phyloP scores from a whole-genome alignment of 768 basidiomycete species.

The Rhodocollybia butyracea region DNA sequence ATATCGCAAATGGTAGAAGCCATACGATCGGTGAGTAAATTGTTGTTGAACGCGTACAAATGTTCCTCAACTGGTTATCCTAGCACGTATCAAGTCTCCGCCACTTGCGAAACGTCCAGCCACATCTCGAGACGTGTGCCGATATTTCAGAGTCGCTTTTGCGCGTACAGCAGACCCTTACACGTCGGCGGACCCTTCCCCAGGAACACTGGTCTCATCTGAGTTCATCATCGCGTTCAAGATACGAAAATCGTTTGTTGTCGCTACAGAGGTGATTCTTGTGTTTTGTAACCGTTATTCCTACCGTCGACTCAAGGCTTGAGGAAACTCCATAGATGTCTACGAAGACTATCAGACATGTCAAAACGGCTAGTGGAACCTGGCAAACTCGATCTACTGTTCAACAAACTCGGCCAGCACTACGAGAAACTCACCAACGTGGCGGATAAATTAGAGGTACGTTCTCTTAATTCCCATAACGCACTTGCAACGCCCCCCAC shows the following conservation, averaged over 20 bases:
- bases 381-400: not conserved
- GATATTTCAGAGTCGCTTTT: not conserved
- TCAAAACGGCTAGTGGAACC: not conserved
- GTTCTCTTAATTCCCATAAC: not conserved
- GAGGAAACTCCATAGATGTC: not conserved
- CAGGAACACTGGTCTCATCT: not conserved
- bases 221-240: not conserved
- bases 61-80: not conserved
- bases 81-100: not conserved
- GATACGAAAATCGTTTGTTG: not conserved
- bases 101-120: not conserved
- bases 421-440: slow-evolving; percentile 1
- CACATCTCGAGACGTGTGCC: not conserved
- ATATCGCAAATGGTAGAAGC: not conserved
- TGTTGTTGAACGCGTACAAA: not conserved
- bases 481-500: not conserved
- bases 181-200: not conserved
- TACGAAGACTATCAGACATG: slow-evolving; percentile 5
- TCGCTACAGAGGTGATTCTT: not conserved
- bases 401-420: slow-evolving; percentile 2
- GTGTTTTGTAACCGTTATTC: not conserved
- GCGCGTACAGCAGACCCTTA: not conserved
- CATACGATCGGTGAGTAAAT: not conserved
- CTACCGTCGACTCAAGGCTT: not conserved
- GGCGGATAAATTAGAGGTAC: slow-evolving; percentile 5